Conservation (phyloP, 2,329 filamentous ascomycete species). For the Alternaria arbusti region DNA sequence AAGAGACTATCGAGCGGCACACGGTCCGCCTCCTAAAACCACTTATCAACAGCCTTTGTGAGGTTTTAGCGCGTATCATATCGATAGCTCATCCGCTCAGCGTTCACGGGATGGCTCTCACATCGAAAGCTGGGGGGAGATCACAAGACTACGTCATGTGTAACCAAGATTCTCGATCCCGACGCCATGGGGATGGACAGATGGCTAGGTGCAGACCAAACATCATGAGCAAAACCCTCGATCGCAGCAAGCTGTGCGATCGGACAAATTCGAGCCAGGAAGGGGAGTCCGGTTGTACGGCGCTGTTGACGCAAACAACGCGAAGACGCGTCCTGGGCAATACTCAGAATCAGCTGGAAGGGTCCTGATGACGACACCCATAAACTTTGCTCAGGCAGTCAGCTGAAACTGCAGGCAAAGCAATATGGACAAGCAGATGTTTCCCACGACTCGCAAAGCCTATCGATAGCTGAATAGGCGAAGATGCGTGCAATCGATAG, state of each 20-base stretch:
- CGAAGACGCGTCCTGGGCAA: not conserved
- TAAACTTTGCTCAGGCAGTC: not conserved
- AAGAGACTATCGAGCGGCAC: conserved; percentile 1
- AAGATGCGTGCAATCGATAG: conserved; percentile 19
- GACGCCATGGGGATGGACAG: not conserved
- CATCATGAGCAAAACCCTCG: not conserved
- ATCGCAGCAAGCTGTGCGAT: conserved; percentile 6
- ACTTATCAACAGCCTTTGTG: not conserved
- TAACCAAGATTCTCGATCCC: not conserved
- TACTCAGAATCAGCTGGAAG: not conserved
- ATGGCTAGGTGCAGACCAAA: conserved; percentile 5
- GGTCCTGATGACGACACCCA: not conserved
- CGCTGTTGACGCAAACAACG: not conserved
- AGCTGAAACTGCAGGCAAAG: not conserved
- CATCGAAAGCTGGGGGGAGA: not conserved
- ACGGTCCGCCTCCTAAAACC: not conserved
- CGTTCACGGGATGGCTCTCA: not conserved
- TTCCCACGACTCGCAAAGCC: conserved; percentile 5
- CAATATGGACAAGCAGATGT: not conserved
- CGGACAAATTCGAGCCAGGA: not conserved
- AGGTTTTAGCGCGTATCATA: conserved; percentile 1
- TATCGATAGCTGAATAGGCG: conserved; percentile 19
- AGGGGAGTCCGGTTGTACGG: not conserved
- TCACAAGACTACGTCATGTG: conserved; percentile 7
- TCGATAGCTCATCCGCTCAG: not conserved